phyloP scores from a whole-genome alignment of 257 asterid genomes.

The Primulina eburnea region DNA sequence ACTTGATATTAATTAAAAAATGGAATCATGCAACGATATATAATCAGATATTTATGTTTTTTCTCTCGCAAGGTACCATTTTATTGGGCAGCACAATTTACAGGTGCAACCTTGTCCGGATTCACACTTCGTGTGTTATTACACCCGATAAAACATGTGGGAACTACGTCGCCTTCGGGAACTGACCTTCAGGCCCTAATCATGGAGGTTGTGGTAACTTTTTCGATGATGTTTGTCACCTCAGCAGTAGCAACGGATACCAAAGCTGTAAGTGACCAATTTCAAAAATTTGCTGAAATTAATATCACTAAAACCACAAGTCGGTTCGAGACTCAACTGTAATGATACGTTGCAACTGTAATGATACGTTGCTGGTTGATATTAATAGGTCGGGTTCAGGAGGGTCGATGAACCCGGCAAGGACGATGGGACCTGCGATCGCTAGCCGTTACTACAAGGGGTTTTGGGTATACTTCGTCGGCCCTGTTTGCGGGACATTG shows the following conservation, averaged over 20 bases:
- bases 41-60: no score
- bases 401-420: conserved; percentile 89
- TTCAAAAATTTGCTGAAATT: no score
- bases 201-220: conserved; percentile 77
- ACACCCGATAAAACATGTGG: conserved; percentile 65
- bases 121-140: conserved; percentile 56
- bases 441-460: conserved; percentile 65
- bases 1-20: no score
- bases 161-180: conserved; percentile 73
- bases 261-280: conserved; percentile 47
- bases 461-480: conserved; percentile 67
- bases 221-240: conserved; percentile 84
- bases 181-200: conserved; percentile 57
- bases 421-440: conserved; percentile 79
- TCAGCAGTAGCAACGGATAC: conserved; percentile 90
- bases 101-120: conserved; percentile 62
- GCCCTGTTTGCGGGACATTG: conserved; percentile 71
- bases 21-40: no score
- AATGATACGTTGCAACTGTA: no score
- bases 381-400: conserved; percentile 75
- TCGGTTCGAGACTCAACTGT: no score
- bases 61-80: conserved; percentile 45
- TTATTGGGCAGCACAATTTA: conserved; percentile 63
- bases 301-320: no score
- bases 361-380: not conserved